Conservation (phyloP, 768 basidiomycete genomes). For the Tricholoma flavovirens region DNA sequence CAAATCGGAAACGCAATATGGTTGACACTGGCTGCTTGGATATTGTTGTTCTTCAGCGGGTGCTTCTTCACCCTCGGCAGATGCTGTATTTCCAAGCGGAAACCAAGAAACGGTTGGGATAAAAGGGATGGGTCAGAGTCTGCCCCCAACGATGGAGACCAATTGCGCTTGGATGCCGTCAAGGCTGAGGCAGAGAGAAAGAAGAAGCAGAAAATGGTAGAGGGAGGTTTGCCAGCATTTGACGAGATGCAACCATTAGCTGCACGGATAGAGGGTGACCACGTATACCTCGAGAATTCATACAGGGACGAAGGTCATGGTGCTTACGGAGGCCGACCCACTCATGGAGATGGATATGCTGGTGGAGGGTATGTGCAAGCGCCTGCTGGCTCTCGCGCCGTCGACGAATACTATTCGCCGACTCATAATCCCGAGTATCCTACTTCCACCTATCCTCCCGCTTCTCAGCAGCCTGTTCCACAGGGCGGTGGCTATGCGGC, state of each 20-base stretch:
- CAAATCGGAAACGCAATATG: conserved; percentile 85
- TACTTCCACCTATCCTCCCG: conserved; percentile 35
- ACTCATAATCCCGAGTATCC: conserved; percentile 22
- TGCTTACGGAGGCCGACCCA: conserved; percentile 26
- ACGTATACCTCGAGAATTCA: conserved; percentile 50
- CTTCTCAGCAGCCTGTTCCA: conserved; percentile 36
- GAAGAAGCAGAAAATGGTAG: conserved; percentile 51
- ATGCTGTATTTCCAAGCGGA: conserved; percentile 69
- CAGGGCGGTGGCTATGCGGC: conserved; percentile 23
- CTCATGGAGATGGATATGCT: conserved; percentile 28
- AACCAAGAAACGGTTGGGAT: conserved; percentile 32
- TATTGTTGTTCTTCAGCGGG: conserved; percentile 85
- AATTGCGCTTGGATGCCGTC: conserved; percentile 75
- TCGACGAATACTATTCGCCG: conserved; percentile 68
- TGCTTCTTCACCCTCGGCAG: conserved; percentile 83
- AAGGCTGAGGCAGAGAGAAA: conserved; percentile 85
- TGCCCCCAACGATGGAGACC: conserved; percentile 33
- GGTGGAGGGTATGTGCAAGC: conserved; percentile 64
- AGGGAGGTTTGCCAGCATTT: conserved; percentile 72
- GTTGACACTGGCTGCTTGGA: conserved; percentile 83
- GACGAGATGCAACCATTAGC: conserved; percentile 70
- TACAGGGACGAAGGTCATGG: conserved; percentile 21
- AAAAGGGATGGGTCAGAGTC: conserved; percentile 26
- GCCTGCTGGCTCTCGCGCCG: conserved; percentile 56
- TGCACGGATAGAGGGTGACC: conserved; percentile 49